Conservation (phyloP, 2,329 filamentous ascomycete species). For the Sclerotinia spermophila region DNA sequence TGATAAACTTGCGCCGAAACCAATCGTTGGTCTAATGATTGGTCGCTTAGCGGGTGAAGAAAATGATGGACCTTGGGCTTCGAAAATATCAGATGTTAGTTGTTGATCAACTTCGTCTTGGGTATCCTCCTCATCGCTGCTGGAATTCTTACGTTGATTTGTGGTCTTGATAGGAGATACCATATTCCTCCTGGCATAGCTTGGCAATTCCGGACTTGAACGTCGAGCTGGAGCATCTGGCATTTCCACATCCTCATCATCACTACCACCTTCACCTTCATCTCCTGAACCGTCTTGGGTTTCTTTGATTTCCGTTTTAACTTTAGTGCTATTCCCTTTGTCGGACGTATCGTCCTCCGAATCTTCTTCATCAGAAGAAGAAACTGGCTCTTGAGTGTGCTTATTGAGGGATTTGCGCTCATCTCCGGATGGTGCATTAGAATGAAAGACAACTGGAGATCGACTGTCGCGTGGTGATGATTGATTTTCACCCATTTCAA, state of each 20-base stretch:
- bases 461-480: conserved; percentile 32
- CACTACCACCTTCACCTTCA: conserved; percentile 14
- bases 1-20: conserved; percentile 29
- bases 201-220: conserved; percentile 16
- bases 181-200: conserved; percentile 12
- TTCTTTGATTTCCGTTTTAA: conserved; percentile 1
- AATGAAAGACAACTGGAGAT: conserved; percentile 32
- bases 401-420: background rate
- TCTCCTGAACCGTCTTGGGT: conserved; percentile 17
- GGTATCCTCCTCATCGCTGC: conserved; percentile 25
- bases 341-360: conserved; percentile 9
- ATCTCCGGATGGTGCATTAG: conserved; percentile 12
- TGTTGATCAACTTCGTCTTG: conserved; percentile 33
- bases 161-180: conserved; percentile 15
- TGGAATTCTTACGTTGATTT: conserved; percentile 26
- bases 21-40: conserved; percentile 26
- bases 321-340: conserved; percentile 9
- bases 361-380: conserved; percentile 9
- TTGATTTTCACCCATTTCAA: conserved; percentile 26
- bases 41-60: conserved; percentile 19
- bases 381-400: background rate
- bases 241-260: conserved; percentile 10
- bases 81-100: conserved; percentile 34
- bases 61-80: conserved; percentile 22
- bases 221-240: conserved; percentile 20